Evolutionary conservation across 1,284 basidiomycete genomes (phyloP).

Genomic region (Ustilago xerochloae): DNA sequence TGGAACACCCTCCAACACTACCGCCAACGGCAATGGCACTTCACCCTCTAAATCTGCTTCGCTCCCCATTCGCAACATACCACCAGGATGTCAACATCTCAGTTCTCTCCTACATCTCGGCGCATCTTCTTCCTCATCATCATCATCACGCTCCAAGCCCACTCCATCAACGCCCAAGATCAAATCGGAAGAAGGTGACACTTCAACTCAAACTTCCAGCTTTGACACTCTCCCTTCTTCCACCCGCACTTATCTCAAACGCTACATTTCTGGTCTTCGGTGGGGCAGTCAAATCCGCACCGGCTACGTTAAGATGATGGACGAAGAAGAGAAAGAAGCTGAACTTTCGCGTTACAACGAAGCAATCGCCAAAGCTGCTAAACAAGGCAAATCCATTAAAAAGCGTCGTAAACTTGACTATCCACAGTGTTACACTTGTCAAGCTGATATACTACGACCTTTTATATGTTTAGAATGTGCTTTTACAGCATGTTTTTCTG

Average conservation of each 20-base stretch:
- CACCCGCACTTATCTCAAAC: constrained; percentile 31
- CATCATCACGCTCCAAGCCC: background rate
- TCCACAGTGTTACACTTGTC: constrained; percentile 58
- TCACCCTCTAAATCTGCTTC: no score
- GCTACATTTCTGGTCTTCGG: constrained; percentile 57
- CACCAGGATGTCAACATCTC: constrained; percentile 38
- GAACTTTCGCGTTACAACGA: constrained; percentile 14
- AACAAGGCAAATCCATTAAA: constrained; percentile 29
- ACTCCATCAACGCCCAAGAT: constrained; percentile 17
- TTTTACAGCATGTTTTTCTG: constrained; percentile 56
- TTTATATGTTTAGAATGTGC: constrained; percentile 65
- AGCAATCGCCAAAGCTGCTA: constrained; percentile 21
- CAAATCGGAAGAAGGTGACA: constrained; percentile 38
- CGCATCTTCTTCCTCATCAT: background rate
- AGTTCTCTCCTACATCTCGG: constrained; percentile 25
- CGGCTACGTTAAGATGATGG: constrained; percentile 50
- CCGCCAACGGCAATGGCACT: no score
- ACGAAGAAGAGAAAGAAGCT: constrained; percentile 44
- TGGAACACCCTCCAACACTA: constrained; percentile 21
- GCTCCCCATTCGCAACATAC: constrained; percentile 18
- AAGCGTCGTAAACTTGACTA: constrained; percentile 52
- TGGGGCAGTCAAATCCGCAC: constrained; percentile 56
- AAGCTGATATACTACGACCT: constrained; percentile 56
- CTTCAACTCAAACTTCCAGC: constrained; percentile 11
- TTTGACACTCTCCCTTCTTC: constrained; percentile 22